These are phyloP conservation scores for Cyberlindnera mississippiensis DNA, from an alignment of 805 yeast genomes.

Conservation along the genomic window DNA sequence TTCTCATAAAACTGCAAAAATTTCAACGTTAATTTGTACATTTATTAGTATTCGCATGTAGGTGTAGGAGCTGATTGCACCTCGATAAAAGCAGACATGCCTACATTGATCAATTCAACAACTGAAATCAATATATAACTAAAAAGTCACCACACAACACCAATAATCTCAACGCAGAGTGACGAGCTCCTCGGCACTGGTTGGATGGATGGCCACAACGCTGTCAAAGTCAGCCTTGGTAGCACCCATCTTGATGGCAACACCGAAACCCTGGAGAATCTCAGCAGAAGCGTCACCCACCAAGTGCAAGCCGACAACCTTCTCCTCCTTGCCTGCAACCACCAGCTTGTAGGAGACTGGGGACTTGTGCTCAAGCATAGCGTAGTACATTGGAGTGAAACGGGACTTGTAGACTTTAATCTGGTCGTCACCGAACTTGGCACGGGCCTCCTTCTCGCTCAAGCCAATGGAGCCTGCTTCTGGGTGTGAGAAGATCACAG, in stretches of 20 bases:
- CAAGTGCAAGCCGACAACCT: constrained; percentile 91
- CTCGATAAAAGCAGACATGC: too few species aligned
- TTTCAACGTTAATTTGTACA: constrained; percentile 15
- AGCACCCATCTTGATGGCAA: constrained; percentile 98
- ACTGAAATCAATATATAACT: too few species aligned
- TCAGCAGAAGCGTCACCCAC: constrained; percentile 91
- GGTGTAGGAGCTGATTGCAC: too few species aligned
- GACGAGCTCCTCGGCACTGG: constrained; percentile 96
- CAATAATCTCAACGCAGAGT: constrained; percentile 44
- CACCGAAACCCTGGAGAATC: constrained; percentile 97
- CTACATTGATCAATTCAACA: too few species aligned
- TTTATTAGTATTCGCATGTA: too few species aligned
- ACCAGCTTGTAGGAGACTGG: constrained; percentile 87
- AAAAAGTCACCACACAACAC: too few species aligned
- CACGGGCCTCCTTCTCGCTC: constrained; percentile 72
- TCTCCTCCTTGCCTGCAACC: constrained; percentile 75
- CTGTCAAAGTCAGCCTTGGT: constrained; percentile 93
- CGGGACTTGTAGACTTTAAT: constrained; percentile 77
- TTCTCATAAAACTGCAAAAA: constrained; percentile 5
- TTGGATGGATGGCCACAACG: constrained; percentile 98
- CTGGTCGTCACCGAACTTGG: constrained; percentile 73
- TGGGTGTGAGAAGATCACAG: constrained; percentile 97
- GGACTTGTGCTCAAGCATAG: constrained; percentile 72
- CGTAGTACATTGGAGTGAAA: constrained; percentile 91
- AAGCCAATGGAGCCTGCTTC: constrained; percentile 95